These are phyloP conservation scores for Anthostomella pinea DNA, from an alignment of 2,329 filamentous ascomycete species.

Conservation along the genomic window DNA sequence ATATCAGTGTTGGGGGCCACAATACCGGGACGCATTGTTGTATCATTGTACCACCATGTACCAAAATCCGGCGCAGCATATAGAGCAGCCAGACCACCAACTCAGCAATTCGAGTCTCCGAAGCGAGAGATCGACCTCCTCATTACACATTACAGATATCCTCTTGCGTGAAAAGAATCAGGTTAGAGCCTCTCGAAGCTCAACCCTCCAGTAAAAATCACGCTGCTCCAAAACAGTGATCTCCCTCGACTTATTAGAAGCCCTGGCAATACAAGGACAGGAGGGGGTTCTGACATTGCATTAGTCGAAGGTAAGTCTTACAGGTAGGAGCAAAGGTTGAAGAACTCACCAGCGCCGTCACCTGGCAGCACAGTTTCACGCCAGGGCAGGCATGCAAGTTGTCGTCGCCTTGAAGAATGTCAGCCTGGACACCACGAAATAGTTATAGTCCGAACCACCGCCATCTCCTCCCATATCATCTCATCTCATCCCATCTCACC, in stretches of 20 bases:
- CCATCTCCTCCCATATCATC: background rate
- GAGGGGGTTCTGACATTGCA: conserved; percentile 25
- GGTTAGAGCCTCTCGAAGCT: no score
- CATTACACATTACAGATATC: no score
- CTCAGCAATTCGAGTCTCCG: no score
- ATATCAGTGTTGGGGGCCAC: conserved; percentile 11
- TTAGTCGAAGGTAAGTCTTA: conserved; percentile 1
- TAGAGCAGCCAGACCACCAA: conserved; percentile 23
- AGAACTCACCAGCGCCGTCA: conserved; percentile 30
- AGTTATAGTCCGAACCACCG: background rate
- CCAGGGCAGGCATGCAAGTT: conserved; percentile 25
- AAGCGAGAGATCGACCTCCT: no score
- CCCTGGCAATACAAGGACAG: conserved; percentile 27
- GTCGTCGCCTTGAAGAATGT: conserved; percentile 25
- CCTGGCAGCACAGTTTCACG: conserved; percentile 32
- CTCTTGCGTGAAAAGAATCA: no score
- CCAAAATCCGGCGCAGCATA: conserved; percentile 14
- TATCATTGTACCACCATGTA: conserved; percentile 19
- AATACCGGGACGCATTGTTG: background rate
- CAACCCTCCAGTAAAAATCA: no score
- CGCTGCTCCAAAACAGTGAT: background rate
- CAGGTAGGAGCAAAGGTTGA: background rate
- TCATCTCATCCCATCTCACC: background rate
- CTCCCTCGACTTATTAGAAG: conserved; percentile 6
- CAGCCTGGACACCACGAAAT: no score